Percentiles rank a stretch among this genome's conserved stretches.
Conservation (phyloP, 352 stramenopile species). For the Phytopythium litorale region DNA sequence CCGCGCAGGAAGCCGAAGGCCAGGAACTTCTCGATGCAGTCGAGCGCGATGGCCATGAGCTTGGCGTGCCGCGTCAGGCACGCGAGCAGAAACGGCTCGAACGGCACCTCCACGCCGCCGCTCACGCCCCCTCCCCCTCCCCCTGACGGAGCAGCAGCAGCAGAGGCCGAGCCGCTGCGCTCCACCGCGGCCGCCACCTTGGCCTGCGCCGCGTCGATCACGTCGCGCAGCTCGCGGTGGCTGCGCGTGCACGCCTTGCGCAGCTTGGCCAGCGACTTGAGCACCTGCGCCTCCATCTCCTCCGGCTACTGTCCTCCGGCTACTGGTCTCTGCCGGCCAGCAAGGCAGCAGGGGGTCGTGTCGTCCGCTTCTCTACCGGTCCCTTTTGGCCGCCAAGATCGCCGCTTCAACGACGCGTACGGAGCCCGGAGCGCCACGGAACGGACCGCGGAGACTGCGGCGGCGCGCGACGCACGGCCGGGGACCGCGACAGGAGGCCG, state of each 20-base stretch:
- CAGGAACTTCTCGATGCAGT: conserved; percentile 90
- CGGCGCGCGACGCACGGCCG: background rate
- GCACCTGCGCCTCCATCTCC: conserved; percentile 57
- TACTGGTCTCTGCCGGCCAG: background rate
- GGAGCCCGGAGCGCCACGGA: background rate
- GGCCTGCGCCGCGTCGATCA: conserved; percentile 50
- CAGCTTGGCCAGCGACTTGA: conserved; percentile 75
- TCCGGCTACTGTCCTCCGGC: background rate
- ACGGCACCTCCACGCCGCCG: conserved; percentile 45
- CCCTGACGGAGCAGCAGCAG: no score
- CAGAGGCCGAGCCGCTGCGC: background rate
- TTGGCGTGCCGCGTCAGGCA: conserved; percentile 76
- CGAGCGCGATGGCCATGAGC: conserved; percentile 72
- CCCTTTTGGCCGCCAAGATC: background rate
- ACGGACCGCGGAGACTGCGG: background rate
- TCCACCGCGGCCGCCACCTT: conserved; percentile 36
- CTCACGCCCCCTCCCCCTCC: conserved; percentile 19
- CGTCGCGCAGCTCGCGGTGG: conserved; percentile 71
- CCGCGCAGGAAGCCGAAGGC: conserved; percentile 83
- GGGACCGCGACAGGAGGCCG: no score
- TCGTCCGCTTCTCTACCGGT: no score
- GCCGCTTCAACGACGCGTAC: conserved; percentile 2
- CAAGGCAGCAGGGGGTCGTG: background rate
- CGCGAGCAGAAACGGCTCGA: conserved; percentile 70
- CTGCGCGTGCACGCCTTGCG: conserved; percentile 69